Conservation (phyloP, 108 stramenopile species). For the Nitzschia sp. region DNA sequence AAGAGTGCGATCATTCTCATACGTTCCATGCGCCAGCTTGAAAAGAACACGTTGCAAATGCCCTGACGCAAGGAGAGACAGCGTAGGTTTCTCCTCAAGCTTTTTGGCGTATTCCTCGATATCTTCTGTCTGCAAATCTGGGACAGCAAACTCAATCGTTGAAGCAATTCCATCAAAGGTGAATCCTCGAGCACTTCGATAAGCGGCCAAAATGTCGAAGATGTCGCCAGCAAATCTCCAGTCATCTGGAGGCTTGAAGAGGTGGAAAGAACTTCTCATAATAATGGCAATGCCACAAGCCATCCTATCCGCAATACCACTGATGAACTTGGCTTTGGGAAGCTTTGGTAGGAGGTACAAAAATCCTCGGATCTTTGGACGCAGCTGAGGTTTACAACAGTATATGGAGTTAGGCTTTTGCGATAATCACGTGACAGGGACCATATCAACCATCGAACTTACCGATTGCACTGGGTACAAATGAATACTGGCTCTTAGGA, state of each 20-base stretch:
- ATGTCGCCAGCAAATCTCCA: conserved; percentile 68
- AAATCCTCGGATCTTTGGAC: conserved; percentile 49
- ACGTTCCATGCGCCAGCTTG: conserved; percentile 61
- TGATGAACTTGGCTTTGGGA: conserved; percentile 50
- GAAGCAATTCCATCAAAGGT: conserved; percentile 84
- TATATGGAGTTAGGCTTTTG: no score
- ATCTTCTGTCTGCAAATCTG: conserved; percentile 34
- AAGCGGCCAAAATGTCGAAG: conserved; percentile 58
- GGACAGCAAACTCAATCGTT: conserved; percentile 62
- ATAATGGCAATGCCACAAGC: conserved; percentile 82
- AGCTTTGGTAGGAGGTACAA: conserved; percentile 47
- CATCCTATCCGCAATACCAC: conserved; percentile 61
- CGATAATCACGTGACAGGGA: not conserved
- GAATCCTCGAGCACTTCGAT: conserved; percentile 57
- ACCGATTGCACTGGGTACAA: conserved; percentile 59
- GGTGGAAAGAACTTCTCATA: conserved; percentile 54
- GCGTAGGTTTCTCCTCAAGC: conserved; percentile 26
- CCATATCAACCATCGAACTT: conserved; percentile 3
- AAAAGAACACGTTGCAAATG: conserved; percentile 57
- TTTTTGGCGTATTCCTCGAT: conserved; percentile 38
- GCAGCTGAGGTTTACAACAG: conserved; percentile 26
- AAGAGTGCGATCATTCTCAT: conserved; percentile 56
- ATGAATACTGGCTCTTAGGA: conserved; percentile 72
- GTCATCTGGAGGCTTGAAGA: conserved; percentile 64
- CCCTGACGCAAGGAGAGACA: conserved; percentile 50